A percentile compares a stretch with the other conserved stretches of the same genome.
phyloP scores from a whole-genome alignment of 495 filamentous ascomycete species.

The Cenococcum geophilum region DNA sequence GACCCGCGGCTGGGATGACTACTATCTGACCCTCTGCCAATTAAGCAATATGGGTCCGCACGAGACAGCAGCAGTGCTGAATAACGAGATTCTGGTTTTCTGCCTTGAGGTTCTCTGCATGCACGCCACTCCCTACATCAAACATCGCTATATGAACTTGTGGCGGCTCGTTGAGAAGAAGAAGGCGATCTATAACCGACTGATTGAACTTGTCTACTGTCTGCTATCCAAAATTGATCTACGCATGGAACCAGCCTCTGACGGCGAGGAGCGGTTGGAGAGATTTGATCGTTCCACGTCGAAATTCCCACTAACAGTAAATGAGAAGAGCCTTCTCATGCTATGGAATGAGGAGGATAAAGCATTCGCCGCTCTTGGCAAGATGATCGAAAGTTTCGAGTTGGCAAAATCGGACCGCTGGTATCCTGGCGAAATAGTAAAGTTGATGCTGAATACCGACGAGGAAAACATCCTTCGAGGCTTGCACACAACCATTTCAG shows the following conservation, averaged over 20 bases:
- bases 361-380: conserved; percentile 19
- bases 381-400: conserved; percentile 28
- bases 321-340: conserved; percentile 11
- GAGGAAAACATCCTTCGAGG: neutral
- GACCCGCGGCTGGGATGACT: conserved; percentile 26
- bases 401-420: conserved; percentile 15
- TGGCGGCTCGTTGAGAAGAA: conserved; percentile 27
- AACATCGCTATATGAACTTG: conserved; percentile 14
- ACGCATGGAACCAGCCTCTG: conserved; percentile 1
- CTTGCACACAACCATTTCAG: conserved; percentile 11
- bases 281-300: conserved; percentile 15
- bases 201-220: conserved; percentile 24
- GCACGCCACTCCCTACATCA: conserved; percentile 12
- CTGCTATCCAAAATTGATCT: conserved; percentile 25
- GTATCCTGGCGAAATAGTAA: conserved; percentile 25
- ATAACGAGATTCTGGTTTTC: conserved; percentile 14
- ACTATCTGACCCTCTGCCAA: conserved; percentile 20
- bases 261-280: conserved; percentile 7
- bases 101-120: conserved; percentile 23
- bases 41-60: conserved; percentile 18
- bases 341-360: conserved; percentile 20
- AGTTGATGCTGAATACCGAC: conserved; percentile 20
- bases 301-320: conserved; percentile 18
- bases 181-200: conserved; percentile 10
- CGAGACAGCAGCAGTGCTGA: conserved; percentile 21